Percentiles rank a stretch among this genome's conserved stretches.
These are phyloP conservation scores for Pythium coloratum DNA, from an alignment of 352 stramenopile species.

Conservation along the genomic window DNA sequence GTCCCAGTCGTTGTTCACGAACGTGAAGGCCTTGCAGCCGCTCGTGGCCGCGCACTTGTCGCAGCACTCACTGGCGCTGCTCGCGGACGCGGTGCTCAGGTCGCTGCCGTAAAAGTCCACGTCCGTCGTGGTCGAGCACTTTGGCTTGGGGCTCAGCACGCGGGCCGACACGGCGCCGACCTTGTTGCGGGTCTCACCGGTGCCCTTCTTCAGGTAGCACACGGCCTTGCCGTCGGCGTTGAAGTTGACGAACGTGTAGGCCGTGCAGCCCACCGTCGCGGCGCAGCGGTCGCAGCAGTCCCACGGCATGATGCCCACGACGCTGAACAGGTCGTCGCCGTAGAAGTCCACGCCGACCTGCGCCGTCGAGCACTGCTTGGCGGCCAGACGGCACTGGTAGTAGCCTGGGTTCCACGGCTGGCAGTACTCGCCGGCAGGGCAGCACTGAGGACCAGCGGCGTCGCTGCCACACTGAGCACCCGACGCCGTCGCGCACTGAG, in stretches of 20 bases:
- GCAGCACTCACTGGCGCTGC: slow-evolving; percentile 39
- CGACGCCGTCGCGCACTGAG: slow-evolving; percentile 10
- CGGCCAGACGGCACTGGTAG: slow-evolving; percentile 50
- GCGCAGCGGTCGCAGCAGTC: slow-evolving; percentile 40
- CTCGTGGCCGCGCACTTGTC: slow-evolving; percentile 36
- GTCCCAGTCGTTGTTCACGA: slow-evolving; percentile 44
- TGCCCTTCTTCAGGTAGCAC: slow-evolving; percentile 49
- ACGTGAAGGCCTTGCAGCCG: slow-evolving; percentile 49
- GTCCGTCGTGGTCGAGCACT: slow-evolving; percentile 42
- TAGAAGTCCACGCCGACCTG: slow-evolving; percentile 40
- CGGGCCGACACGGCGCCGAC: slow-evolving; percentile 34
- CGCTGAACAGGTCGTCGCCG: slow-evolving; percentile 36
- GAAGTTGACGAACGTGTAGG: slow-evolving; percentile 33
- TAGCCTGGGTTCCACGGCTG: slow-evolving; percentile 63
- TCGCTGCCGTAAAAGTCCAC: slow-evolving; percentile 40
- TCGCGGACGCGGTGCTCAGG: slow-evolving; percentile 33
- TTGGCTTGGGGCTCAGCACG: slow-evolving; percentile 16
- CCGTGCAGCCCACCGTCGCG: slow-evolving; percentile 30
- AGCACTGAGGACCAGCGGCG: slow-evolving; percentile 10
- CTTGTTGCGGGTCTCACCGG: slow-evolving; percentile 21
- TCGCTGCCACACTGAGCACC: slow-evolving; percentile 20
- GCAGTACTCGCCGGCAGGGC: slow-evolving; percentile 36
- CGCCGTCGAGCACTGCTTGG: slow-evolving; percentile 24
- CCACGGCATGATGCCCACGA: slow-evolving; percentile 34
- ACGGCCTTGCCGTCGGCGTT: slow-evolving; percentile 27